Percentiles rank a stretch among this genome's conserved stretches.
These are phyloP conservation scores for Neophaeococcomyces aloes DNA, from an alignment of 2,329 filamentous ascomycete genomes.

Conservation along the genomic window DNA sequence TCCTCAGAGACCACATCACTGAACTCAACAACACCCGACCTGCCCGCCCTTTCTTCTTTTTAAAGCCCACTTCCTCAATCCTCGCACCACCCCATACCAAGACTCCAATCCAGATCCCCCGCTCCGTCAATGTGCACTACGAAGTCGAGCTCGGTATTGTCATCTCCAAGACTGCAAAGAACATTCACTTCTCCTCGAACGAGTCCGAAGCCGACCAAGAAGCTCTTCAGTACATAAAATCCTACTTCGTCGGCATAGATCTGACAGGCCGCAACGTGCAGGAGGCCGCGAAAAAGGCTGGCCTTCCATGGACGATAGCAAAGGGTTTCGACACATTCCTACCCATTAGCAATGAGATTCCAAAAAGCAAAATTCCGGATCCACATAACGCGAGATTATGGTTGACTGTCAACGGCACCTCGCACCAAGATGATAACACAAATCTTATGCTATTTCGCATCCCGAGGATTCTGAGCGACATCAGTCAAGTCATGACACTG, in stretches of 20 bases:
- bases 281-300: conserved; percentile 93
- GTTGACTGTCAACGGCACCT: conserved; percentile 69
- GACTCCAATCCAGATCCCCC: conserved; percentile 71
- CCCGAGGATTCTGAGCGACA: conserved; percentile 76
- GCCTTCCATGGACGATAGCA: conserved; percentile 87
- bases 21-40: conserved; percentile 81
- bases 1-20: conserved; percentile 70
- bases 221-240: conserved; percentile 69
- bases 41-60: conserved; percentile 97
- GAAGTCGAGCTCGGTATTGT: conserved; percentile 89
- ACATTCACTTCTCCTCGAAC: conserved; percentile 49
- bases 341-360: conserved; percentile 71
- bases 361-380: conserved; percentile 68
- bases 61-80: conserved; percentile 84
- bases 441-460: conserved; percentile 89
- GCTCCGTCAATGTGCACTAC: conserved; percentile 78
- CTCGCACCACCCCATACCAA: conserved; percentile 55
- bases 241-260: conserved; percentile 85
- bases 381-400: conserved; percentile 83
- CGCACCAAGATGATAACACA: conserved; percentile 78
- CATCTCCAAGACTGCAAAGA: conserved; percentile 53
- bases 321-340: conserved; percentile 98
- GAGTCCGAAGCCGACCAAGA: conserved; percentile 33
- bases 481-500: conserved; percentile 88
- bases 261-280: conserved; percentile 96